Conservation (phyloP, 495 filamentous ascomycete genomes). For the Xylaria telfairii region DNA sequence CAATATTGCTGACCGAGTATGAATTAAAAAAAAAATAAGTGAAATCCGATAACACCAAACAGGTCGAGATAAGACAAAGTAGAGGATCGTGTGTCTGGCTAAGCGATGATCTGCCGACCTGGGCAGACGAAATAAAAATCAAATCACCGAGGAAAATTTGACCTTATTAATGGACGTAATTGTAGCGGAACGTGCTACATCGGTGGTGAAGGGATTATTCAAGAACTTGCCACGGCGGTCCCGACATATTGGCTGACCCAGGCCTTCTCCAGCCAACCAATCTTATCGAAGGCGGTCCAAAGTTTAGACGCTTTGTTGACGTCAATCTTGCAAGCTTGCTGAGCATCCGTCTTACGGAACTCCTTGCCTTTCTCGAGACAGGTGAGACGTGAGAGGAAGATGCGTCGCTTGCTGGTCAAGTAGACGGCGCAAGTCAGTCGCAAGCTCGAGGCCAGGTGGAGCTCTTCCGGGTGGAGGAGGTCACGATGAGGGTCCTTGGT, state of each 20-base stretch:
- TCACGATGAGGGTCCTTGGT: constrained; percentile 77
- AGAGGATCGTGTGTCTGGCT: constrained; percentile 23
- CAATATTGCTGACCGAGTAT: constrained; percentile 1
- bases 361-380: constrained; percentile 76
- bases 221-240: too few species aligned
- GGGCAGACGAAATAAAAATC: constrained; percentile 22
- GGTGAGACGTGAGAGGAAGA: constrained; percentile 80
- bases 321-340: constrained; percentile 97
- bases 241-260: constrained; percentile 63
- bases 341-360: constrained; percentile 96
- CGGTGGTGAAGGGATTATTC: too few species aligned
- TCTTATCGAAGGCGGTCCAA: constrained; percentile 88
- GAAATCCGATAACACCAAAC: neutral
- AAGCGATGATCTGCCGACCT: constrained; percentile 23
- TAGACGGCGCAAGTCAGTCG: constrained; percentile 90
- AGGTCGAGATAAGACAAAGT: neutral
- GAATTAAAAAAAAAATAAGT: neutral
- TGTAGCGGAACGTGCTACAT: neutral
- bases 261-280: constrained; percentile 80
- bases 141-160: neutral
- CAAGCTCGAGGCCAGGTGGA: constrained; percentile 77
- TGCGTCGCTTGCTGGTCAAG: constrained; percentile 91
- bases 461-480: constrained; percentile 80
- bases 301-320: constrained; percentile 98
- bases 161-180: neutral